Base-by-base conservation (phyloP, 75 land plant species). In the Pinus albicaulis region DNA sequence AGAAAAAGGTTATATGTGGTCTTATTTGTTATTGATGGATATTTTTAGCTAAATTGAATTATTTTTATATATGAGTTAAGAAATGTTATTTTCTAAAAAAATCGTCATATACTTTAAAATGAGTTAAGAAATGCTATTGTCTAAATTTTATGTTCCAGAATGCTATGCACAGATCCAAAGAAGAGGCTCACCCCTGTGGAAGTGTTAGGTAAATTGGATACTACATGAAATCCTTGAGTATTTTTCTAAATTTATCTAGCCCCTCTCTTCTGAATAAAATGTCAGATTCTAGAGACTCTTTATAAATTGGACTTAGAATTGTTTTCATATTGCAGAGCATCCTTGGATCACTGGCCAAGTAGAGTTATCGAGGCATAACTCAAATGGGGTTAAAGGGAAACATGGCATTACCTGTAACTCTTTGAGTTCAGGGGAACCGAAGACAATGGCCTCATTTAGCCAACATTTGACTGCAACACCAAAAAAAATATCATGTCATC, bases 141-240 rank as follows among this genome's bases (percentile, higher is more conserved):
- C n/a, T n/a, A n/a, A n/a, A n/a, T n/a, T n/a, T n/a, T n/a, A n/a
- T n/a, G n/a, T n/a, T 73, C 34, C 26, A 64, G 79, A 72, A 91
- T 92, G 95, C 89, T 92, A 1, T 77, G 76, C 64, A 80, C 56
- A 64, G 89, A 92, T 82, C 80, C 87, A 68, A 75, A 77, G 22
- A 73, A 68, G 76, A 80, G 93, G 69, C 72, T 90, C 15, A 86
- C 85, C 28, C 85, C 95, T 31, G 63, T 57, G 55, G 78, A 92
- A 75, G 91, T 92, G 34, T 63, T 90, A 62, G 87, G 92, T 92
- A 85, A 5, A 82, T 56, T 48, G 53, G 53, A 48, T 38, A 10
- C 22, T 72, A 31, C 16, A 55, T 15, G 34, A 73, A 72, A 22
- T 55, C 8, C 53, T 0, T 73, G 11, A 4, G n/a, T 34, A 34